These are phyloP conservation scores for Scedosporium aurantiacum DNA, from an alignment of 2,329 filamentous ascomycete genomes.

Conservation along the genomic window DNA sequence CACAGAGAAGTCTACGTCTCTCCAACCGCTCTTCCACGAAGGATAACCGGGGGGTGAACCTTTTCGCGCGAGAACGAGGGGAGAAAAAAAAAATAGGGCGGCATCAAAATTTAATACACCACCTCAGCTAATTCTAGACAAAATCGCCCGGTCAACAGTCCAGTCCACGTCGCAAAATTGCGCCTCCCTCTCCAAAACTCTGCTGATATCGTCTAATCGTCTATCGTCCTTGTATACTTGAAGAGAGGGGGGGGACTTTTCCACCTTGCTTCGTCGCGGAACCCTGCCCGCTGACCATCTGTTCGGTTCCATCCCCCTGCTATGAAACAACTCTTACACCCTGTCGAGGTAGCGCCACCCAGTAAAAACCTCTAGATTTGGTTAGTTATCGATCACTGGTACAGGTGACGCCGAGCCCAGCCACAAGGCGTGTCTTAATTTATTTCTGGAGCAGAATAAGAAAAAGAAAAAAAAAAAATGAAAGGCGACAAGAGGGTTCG, in stretches of 20 bases:
- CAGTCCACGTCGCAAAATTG: background rate
- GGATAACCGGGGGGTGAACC: background rate
- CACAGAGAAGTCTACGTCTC: too few species aligned
- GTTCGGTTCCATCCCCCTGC: conserved; percentile 1
- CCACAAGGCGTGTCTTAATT: background rate
- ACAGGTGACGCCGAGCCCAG: background rate
- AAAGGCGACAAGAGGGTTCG: background rate
- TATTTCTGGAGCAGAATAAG: background rate
- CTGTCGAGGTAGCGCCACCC: background rate
- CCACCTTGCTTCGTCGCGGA: background rate
- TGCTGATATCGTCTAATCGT: background rate
- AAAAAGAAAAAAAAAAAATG: background rate
- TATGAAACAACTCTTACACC: conserved; percentile 3
- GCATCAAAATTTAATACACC: background rate
- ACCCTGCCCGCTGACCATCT: background rate
- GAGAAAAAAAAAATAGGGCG: background rate
- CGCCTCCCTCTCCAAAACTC: background rate
- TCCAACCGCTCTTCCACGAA: too few species aligned
- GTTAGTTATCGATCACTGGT: background rate
- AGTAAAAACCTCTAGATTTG: background rate
- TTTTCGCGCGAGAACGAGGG: background rate
- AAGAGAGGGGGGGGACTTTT: background rate
- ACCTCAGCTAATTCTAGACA: background rate
- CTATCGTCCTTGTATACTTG: too few species aligned
- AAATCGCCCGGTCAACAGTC: background rate